These are phyloP conservation scores for Dictyostelium capitatum DNA, from an alignment of 78 protist genomes.

Conservation along the genomic window DNA sequence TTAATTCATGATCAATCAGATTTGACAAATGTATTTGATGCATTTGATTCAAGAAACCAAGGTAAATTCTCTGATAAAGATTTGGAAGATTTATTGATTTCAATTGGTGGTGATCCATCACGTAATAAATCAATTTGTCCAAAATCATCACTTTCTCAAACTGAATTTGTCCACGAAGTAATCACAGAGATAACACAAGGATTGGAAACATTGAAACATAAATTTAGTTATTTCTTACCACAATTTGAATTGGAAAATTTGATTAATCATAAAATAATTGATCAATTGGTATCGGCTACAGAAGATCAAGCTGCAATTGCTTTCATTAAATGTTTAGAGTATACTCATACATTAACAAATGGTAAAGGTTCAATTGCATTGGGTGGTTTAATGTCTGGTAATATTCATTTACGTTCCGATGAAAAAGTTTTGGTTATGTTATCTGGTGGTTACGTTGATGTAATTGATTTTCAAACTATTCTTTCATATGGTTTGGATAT, in stretches of 20 bases:
- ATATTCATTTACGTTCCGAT: constrained; percentile 27
- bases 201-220: not conserved
- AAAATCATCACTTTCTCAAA: constrained; percentile 59
- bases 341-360: constrained; percentile 80
- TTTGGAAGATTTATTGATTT: not conserved
- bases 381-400: constrained; percentile 75
- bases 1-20: constrained; percentile 67
- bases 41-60: constrained; percentile 65
- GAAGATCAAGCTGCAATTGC: constrained; percentile 83
- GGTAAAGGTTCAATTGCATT: constrained; percentile 85
- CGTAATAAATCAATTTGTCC: constrained; percentile 12
- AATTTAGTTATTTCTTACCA: not conserved
- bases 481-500: constrained; percentile 73
- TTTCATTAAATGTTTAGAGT: constrained; percentile 78
- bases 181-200: not conserved
- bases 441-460: constrained; percentile 79
- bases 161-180: constrained; percentile 72
- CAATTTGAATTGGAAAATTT: constrained; percentile 53
- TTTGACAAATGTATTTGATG: constrained; percentile 70
- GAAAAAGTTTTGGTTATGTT: constrained; percentile 71
- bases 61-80: constrained; percentile 60
- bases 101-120: constrained; percentile 45
- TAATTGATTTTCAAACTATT: constrained; percentile 79
- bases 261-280: constrained; percentile 35
- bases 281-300: constrained; percentile 65